A percentile compares a stretch with the other conserved stretches of the same genome.
These are phyloP conservation scores for Kalmusia sp. DNA, from an alignment of 2,329 filamentous ascomycete species.

Conservation along the genomic window DNA sequence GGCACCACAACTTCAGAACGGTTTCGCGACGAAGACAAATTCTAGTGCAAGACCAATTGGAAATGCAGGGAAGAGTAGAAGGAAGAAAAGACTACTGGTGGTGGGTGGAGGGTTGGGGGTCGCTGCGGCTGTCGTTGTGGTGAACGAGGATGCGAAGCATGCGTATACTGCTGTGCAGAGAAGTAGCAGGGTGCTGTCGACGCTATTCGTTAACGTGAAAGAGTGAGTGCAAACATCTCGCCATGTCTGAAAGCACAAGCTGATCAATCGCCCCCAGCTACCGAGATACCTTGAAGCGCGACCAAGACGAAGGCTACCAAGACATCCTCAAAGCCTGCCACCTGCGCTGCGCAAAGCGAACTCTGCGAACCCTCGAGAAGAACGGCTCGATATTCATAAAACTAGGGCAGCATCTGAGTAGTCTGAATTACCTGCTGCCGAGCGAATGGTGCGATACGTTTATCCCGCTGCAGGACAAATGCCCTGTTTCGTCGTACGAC, in stretches of 20 bases:
- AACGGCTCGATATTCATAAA: slow-evolving; percentile 99
- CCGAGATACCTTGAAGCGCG: slow-evolving; percentile 78
- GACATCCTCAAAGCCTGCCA: slow-evolving; percentile 82
- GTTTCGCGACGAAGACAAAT: slow-evolving; percentile 17
- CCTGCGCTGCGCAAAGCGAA: slow-evolving; percentile 88
- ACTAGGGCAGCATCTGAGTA: slow-evolving; percentile 92
- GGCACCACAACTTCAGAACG: slow-evolving; percentile 10
- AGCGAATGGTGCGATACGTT: slow-evolving; percentile 95
- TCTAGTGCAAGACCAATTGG: slow-evolving; percentile 7
- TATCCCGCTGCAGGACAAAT: slow-evolving; percentile 93
- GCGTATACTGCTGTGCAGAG: slow-evolving; percentile 77
- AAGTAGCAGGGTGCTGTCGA: slow-evolving; percentile 77
- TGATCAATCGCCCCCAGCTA: slow-evolving; percentile 68
- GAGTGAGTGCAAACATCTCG: slow-evolving; percentile 67
- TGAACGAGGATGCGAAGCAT: slow-evolving; percentile 75
- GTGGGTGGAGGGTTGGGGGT: slow-evolving; percentile 38
- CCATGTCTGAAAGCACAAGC: not conserved
- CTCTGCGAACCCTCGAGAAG: slow-evolving; percentile 85
- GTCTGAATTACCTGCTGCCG: slow-evolving; percentile 93
- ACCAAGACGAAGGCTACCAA: slow-evolving; percentile 70
- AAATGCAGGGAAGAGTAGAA: slow-evolving; percentile 25
- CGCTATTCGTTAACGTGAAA: slow-evolving; percentile 83
- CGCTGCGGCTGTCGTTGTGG: slow-evolving; percentile 54
- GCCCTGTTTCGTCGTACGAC: slow-evolving; percentile 87
- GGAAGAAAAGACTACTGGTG: slow-evolving; percentile 33